Evolutionary conservation across 805 yeast genomes (phyloP), one percentile per base, ranked within the genome.

Genomic region (Ogataea minuta): DNA sequence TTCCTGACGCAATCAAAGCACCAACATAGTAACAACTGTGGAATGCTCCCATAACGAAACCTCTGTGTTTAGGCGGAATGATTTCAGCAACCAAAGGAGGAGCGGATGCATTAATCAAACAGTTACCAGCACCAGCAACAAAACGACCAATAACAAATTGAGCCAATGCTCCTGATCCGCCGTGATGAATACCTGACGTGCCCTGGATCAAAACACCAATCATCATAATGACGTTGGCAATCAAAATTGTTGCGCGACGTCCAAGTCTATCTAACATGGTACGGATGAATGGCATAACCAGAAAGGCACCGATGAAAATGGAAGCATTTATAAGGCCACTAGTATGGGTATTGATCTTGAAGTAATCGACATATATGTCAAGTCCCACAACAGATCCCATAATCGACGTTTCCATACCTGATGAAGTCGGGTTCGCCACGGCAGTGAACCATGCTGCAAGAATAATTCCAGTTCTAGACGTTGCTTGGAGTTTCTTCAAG

Each of bases 141-240:
- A 75, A 45, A 62, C 80, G 64, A 0, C 70, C 53, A 13, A 53
- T 64, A 17, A 71, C 53, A 52, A 71, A 70, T 51, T 49, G 49
- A 28, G 53, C 56, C 28, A 39, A 34, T n/a, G 40, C 36, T 15
- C 45, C 43, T 8, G 81, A 68, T 6, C 38, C 38, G 4, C 43
- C 43, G 6, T 26, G 23, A 21, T 39, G 33, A 15, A 39, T 33
- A 28, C 43, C 43, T 6, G 35, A 28, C 15, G 74, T 37, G 15
- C 70, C 56, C 39, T 80, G 81, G 17, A 81, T 60, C 24, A 68
- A 49, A 15, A 77, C 70, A 43, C 85, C 84, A 30, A 76, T 45
- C 25, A 74, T 63, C 52, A 81, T 76, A 34, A 77, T 62, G 12
- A 66, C 17, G 32, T 76, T 64, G 11, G 86, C 86, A 14, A 64